These are phyloP conservation scores for Mucor racemosus DNA, from an alignment of 371 early-diverging fungal species.

Conservation along the genomic window DNA sequence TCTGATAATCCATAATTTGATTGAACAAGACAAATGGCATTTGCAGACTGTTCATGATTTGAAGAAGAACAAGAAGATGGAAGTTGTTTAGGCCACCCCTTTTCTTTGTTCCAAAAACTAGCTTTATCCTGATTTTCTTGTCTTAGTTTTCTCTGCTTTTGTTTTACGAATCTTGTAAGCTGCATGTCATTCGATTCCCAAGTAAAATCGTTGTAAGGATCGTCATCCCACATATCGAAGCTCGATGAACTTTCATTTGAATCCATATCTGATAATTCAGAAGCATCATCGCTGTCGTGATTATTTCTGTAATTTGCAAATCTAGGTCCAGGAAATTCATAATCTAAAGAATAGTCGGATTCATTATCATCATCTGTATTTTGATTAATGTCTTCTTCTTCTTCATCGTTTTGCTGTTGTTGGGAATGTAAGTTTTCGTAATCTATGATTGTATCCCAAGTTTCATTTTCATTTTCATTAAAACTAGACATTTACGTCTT, in stretches of 20 bases:
- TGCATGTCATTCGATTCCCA: constrained; percentile 57
- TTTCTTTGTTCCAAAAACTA: constrained; percentile 46
- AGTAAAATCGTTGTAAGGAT: constrained; percentile 53
- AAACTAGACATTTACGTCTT: background rate
- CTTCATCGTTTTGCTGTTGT: background rate
- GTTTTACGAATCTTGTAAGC: constrained; percentile 40
- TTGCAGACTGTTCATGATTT: constrained; percentile 58
- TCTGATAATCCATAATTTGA: constrained; percentile 54
- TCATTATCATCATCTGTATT: constrained; percentile 30
- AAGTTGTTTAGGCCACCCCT: constrained; percentile 54
- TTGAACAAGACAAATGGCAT: constrained; percentile 47
- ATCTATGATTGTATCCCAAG: constrained; percentile 2
- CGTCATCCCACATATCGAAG: constrained; percentile 60
- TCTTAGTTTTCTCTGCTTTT: constrained; percentile 21
- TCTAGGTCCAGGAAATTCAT: constrained; percentile 50
- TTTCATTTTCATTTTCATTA: background rate
- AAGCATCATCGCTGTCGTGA: constrained; percentile 41
- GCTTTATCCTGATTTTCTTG: constrained; percentile 13
- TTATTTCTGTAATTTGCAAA: constrained; percentile 39
- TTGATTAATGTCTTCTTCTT: background rate
- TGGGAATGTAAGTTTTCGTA: background rate
- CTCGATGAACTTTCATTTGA: constrained; percentile 19
- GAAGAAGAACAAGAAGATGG: constrained; percentile 53
- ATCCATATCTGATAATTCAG: constrained; percentile 36
- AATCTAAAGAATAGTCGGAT: constrained; percentile 50